Percentiles rank a stretch among this genome's conserved stretches.
Evolutionary conservation across 1,139 yeast genomes (phyloP).

Genomic region (Debaryomycetaceae sp.): DNA sequence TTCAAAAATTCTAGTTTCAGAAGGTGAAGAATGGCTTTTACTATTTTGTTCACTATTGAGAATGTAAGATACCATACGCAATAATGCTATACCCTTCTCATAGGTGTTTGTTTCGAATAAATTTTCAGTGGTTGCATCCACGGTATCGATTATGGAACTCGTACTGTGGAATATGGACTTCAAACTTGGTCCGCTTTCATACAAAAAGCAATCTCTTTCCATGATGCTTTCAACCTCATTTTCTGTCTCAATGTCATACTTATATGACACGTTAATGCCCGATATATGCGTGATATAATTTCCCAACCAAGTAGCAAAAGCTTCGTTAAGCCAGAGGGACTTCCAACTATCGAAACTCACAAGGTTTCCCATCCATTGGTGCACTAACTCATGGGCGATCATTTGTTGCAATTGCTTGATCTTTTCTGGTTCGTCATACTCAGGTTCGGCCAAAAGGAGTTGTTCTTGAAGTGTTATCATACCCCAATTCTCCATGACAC

Average conservation of each 20-base stretch:
- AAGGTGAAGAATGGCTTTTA: constrained; percentile 12
- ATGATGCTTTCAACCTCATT: constrained; percentile 39
- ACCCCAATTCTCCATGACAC: constrained; percentile 81
- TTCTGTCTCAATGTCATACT: constrained; percentile 17
- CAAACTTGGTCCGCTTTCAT: constrained; percentile 19
- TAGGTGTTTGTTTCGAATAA: constrained; percentile 55
- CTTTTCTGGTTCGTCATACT: constrained; percentile 12
- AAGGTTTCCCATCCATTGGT: constrained; percentile 74
- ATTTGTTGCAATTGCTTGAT: constrained; percentile 45
- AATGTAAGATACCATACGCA: constrained; percentile 53
- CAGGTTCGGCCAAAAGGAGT: constrained; percentile 35
- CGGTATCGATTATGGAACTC: constrained; percentile 29
- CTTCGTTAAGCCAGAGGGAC: constrained; percentile 68
- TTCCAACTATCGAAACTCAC: constrained; percentile 67
- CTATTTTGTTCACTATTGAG: constrained; percentile 28
- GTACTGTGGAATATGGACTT: constrained; percentile 25
- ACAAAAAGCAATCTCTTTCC: constrained; percentile 35
- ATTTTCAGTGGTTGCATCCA: constrained; percentile 36
- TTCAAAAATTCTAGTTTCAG: constrained; percentile 24
- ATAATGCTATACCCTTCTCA: constrained; percentile 60
- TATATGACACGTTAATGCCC: constrained; percentile 24
- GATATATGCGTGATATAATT: constrained; percentile 35
- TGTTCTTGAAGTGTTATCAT: constrained; percentile 56
- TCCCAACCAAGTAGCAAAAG: constrained; percentile 71
- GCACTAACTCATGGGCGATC: constrained; percentile 67